phyloP scores from a whole-genome alignment of 2,329 filamentous ascomycete species.

The Bipolaris victoriae region DNA sequence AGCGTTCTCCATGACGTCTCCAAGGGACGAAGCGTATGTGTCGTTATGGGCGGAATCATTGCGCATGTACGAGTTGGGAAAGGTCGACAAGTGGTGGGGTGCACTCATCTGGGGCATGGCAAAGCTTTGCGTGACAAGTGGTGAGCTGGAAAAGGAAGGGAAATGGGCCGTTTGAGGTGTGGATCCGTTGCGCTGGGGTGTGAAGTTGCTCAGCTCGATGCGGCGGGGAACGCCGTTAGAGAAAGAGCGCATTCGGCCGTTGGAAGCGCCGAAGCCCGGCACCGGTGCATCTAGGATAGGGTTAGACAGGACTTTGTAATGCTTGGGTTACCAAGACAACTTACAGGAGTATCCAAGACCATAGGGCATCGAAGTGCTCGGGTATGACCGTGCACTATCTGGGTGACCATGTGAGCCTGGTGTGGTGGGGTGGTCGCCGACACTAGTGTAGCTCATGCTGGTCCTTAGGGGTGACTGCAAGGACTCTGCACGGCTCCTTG shows the following conservation, averaged over 20 bases:
- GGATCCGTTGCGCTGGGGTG: constrained; percentile 40
- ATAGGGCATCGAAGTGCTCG: constrained; percentile 48
- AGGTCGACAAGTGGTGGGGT: constrained; percentile 48
- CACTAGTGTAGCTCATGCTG: constrained; percentile 54
- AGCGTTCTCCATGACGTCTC: constrained; percentile 45
- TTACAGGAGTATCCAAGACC: constrained; percentile 49
- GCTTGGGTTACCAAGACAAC: constrained; percentile 6
- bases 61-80: constrained; percentile 47
- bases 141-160: constrained; percentile 49
- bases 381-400: constrained; percentile 36
- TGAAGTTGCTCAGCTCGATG: constrained; percentile 51
- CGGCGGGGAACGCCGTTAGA: constrained; percentile 48
- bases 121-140: constrained; percentile 47
- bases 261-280: constrained; percentile 48
- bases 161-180: constrained; percentile 51
- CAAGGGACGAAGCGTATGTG: constrained; percentile 42
- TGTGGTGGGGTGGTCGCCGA: constrained; percentile 33
- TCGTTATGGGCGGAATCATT: constrained; percentile 45
- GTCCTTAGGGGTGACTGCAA: constrained; percentile 54
- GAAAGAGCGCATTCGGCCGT: constrained; percentile 50
- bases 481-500: constrained; percentile 51
- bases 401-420: constrained; percentile 32
- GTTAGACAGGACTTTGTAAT: constrained; percentile 20
- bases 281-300: constrained; percentile 43
- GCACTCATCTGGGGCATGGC: constrained; percentile 49